Percentiles rank a stretch among this genome's conserved stretches.
Conservation (phyloP, 1,139 yeast genomes). For the Candida freyschussii region DNA sequence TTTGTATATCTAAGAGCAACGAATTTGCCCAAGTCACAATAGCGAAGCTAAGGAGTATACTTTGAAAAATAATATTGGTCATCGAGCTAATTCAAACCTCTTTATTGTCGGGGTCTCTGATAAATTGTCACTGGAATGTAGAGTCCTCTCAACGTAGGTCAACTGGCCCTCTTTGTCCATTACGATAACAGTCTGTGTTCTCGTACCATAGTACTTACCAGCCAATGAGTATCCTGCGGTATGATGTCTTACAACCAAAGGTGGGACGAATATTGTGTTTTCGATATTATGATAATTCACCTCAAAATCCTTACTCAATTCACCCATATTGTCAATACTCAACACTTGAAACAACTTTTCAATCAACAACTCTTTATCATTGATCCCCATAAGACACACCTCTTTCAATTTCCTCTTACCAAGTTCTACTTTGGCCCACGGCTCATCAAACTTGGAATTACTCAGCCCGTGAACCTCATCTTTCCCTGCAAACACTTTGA, state of each 20-base stretch:
- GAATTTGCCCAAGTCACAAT: conserved; percentile 45
- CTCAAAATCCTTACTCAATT: conserved; percentile 18
- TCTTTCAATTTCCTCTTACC: conserved; percentile 46
- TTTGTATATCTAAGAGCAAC: conserved; percentile 51
- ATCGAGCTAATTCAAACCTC: conserved; percentile 10
- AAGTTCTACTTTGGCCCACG: conserved; percentile 66
- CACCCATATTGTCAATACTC: conserved; percentile 36
- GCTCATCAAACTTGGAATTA: conserved; percentile 54
- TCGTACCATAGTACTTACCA: conserved; percentile 73
- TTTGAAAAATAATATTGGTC: neutral
- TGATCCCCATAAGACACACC: conserved; percentile 31
- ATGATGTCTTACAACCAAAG: conserved; percentile 32
- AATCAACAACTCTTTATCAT: conserved; percentile 40
- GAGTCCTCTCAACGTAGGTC: conserved; percentile 31
- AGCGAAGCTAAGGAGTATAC: conserved; percentile 10
- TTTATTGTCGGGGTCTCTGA: conserved; percentile 20
- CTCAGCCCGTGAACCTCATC: conserved; percentile 49
- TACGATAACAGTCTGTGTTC: conserved; percentile 80
- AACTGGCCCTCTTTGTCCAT: conserved; percentile 32
- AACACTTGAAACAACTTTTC: conserved; percentile 51
- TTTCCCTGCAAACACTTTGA: conserved; percentile 31
- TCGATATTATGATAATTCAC: conserved; percentile 41
- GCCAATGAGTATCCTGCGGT: conserved; percentile 32
- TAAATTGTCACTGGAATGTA: conserved; percentile 32
- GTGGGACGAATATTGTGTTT: conserved; percentile 70